These are phyloP conservation scores for Coleophoma eucalyptorum DNA, from an alignment of 2,329 filamentous ascomycete genomes.

Conservation along the genomic window DNA sequence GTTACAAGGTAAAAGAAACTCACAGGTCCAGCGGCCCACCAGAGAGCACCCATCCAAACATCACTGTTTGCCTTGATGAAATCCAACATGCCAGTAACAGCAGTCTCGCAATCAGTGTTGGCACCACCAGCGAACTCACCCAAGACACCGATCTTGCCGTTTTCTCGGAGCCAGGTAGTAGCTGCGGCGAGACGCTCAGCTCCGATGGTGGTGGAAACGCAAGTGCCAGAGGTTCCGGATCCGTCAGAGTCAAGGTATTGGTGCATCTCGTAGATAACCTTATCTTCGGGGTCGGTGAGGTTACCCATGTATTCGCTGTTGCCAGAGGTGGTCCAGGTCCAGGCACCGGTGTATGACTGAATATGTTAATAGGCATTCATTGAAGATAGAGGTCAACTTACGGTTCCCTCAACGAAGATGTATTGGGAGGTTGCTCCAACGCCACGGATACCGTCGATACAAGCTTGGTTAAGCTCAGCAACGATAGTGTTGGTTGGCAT, in stretches of 20 bases:
- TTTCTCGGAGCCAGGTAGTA: constrained; percentile 48
- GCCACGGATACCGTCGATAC: constrained; percentile 38
- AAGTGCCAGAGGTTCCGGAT: constrained; percentile 44
- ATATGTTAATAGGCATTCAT: background rate
- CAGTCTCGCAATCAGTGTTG: constrained; percentile 44
- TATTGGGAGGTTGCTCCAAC: constrained; percentile 44
- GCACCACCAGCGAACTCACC: constrained; percentile 51
- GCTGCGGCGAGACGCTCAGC: constrained; percentile 44
- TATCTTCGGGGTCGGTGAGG: constrained; percentile 47
- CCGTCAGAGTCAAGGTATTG: constrained; percentile 57
- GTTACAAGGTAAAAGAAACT: constrained; percentile 15
- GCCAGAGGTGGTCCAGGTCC: constrained; percentile 43
- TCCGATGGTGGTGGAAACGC: constrained; percentile 50
- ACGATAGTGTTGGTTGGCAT: constrained; percentile 34
- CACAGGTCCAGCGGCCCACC: constrained; percentile 49
- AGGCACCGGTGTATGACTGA: constrained; percentile 34
- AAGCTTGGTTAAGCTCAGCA: constrained; percentile 37
- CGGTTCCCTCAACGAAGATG: constrained; percentile 57
- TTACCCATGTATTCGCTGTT: constrained; percentile 39
- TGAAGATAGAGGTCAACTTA: background rate
- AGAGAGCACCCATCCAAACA: constrained; percentile 43
- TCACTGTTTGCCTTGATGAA: constrained; percentile 44
- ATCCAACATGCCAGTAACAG: constrained; percentile 43
- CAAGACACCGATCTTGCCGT: constrained; percentile 47
- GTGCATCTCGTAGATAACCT: constrained; percentile 58